Percentiles rank a stretch among this genome's conserved stretches.
Conservation (phyloP, 331 rosid genomes). For the Spiraea crenata region DNA sequence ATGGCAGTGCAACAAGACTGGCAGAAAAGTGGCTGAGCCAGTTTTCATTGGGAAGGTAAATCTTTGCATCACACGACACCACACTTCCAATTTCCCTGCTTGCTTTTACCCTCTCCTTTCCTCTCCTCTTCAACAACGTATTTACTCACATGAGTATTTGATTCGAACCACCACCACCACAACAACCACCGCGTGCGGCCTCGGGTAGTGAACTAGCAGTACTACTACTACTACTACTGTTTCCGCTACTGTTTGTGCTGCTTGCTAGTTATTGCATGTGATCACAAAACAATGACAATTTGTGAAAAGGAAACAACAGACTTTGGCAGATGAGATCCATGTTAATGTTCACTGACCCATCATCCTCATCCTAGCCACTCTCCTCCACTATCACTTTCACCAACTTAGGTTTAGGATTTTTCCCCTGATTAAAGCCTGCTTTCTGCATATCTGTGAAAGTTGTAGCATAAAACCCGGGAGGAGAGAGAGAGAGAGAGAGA, state of each 20-base stretch:
- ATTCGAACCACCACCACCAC: too few species aligned
- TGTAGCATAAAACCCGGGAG: slow-evolving; percentile 83
- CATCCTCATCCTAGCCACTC: background rate
- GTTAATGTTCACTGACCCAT: too few species aligned
- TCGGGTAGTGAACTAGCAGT: too few species aligned
- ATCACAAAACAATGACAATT: background rate
- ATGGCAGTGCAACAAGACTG: slow-evolving; percentile 74
- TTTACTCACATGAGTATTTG: background rate
- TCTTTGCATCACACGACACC: slow-evolving; percentile 30
- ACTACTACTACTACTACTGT: too few species aligned
- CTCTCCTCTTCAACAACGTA: slow-evolving; percentile 13
- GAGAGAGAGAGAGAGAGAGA: slow-evolving; percentile 24
- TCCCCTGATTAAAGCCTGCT: slow-evolving; percentile 54
- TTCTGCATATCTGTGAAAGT: slow-evolving; percentile 10
- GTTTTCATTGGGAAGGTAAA: slow-evolving; percentile 96
- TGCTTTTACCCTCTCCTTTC: background rate
- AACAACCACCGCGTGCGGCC: too few species aligned
- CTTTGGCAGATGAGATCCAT: slow-evolving; percentile 28
- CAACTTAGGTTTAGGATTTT: slow-evolving; percentile 37
- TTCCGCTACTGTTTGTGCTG: too few species aligned
- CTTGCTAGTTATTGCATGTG: too few species aligned
- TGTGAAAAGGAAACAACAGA: slow-evolving; percentile 37
- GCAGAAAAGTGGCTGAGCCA: slow-evolving; percentile 53
- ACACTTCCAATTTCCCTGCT: too few species aligned
- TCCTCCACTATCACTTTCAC: slow-evolving; percentile 25